Base-by-base conservation (phyloP, 192 early-diverging fungal species). In the Backusella australiensis region DNA sequence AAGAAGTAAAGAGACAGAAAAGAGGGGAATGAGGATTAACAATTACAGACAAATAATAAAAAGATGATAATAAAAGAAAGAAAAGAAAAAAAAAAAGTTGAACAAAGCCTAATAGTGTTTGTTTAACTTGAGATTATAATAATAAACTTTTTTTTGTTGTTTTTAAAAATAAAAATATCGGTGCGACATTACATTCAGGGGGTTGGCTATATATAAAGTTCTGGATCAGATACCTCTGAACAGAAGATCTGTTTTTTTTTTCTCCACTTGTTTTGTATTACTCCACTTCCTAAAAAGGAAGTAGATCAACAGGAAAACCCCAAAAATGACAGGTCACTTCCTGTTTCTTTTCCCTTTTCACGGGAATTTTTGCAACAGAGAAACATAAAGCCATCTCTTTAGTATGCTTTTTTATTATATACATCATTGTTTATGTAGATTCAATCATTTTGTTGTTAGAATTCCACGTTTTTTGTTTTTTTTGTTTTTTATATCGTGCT, bases 141-240 rank as follows among this genome's bases (percentile, higher is more conserved):
- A 63, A 63, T 63, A 63, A 63, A 63, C 56, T 63, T 63, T 63
- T 56, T 49, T 49, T 49, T 49, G 15, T 49, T 49, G 46, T 49
- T 49, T 63, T 63, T 23, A 63, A 63, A 63, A 63, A 59, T 23
- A 59, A 59, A 59, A 59, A 63, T 21, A 63, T 29, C 9, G 8
- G 56, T 63, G 26, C 21, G 56, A 63, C 56, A 63, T 63, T 63
- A 63, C 56, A 63, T 63, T 63, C 56, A 63, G 56, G 56, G 56
- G 56, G 56, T 29, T 63, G 56, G 23, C 7, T 49, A 49, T 49
- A 49, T 49, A 49, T 49, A 49, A 49, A 29, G 56, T 63, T 63
- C 56, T 63, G 56, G 56, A 63, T 63, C 56, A 63, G 23, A 63
- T 63, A 63, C 56, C 56, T 63, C 11, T 63, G 19, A 63, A 63